Evolutionary conservation across 2,329 filamentous ascomycete species (phyloP).

Genomic region (Claviceps sorghi): DNA sequence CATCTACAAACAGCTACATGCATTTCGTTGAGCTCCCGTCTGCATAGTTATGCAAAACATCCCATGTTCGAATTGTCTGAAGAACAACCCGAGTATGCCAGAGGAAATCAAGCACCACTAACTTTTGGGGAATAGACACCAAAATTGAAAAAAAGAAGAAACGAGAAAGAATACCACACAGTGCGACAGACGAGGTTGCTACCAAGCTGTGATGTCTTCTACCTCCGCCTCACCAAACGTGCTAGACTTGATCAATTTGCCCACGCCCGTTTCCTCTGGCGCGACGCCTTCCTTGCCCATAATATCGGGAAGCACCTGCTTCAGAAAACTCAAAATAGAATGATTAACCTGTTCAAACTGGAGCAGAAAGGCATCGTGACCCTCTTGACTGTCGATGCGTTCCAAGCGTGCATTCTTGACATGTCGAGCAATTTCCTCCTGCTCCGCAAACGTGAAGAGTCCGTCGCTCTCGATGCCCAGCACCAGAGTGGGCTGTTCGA

Average conservation of each 20-base stretch:
- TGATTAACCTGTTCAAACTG: conserved; percentile 96
- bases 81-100: neutral
- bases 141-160: neutral
- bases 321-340: conserved; percentile 72
- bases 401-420: conserved; percentile 66
- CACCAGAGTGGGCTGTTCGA: conserved; percentile 80
- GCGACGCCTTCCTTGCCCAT: conserved; percentile 50
- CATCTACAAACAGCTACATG: neutral
- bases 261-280: conserved; percentile 36
- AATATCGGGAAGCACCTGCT: conserved; percentile 71
- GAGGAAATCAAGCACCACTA: neutral
- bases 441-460: conserved; percentile 92
- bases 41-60: neutral
- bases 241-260: conserved; percentile 65
- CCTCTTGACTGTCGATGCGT: conserved; percentile 85
- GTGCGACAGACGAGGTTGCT: conserved; percentile 13
- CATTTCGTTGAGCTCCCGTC: neutral
- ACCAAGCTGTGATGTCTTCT: conserved; percentile 93
- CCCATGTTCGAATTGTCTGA: neutral
- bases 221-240: conserved; percentile 94
- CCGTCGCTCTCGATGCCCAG: conserved; percentile 92
- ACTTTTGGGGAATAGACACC: no score
- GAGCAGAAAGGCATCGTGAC: conserved; percentile 88
- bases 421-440: conserved; percentile 74
- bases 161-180: neutral